Percentiles rank a stretch among this genome's conserved stretches.
phyloP scores from a whole-genome alignment of 208 protist species.

The Acanthamoeba culbertsoni region DNA sequence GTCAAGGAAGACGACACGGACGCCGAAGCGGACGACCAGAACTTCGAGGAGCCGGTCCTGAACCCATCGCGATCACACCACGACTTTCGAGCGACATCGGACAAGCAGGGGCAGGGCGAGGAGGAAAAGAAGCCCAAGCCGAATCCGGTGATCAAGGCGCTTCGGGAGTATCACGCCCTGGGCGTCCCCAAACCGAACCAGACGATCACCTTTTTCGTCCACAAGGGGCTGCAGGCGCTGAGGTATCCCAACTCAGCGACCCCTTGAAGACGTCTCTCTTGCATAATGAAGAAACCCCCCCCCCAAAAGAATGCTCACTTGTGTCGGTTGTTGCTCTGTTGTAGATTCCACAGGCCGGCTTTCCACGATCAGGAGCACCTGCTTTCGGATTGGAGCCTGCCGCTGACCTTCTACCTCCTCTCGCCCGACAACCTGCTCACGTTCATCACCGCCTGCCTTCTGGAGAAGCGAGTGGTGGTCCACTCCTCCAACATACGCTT shows the following conservation, averaged over 20 bases:
- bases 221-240: neutral
- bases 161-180: neutral
- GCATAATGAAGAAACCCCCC: too few relatives aligned
- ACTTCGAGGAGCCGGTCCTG: too few relatives aligned
- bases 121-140: neutral
- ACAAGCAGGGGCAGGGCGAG: neutral
- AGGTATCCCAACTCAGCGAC: too few relatives aligned
- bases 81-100: too few relatives aligned
- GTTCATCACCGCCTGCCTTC: slow-evolving; percentile 6
- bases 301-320: too few relatives aligned
- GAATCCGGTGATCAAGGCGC: slow-evolving; percentile 2
- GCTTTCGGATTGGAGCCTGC: neutral
- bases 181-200: neutral
- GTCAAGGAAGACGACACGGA: neutral
- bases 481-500: neutral
- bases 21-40: neutral
- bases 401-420: slow-evolving; percentile 38
- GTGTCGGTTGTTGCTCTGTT: too few relatives aligned
- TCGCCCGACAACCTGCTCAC: slow-evolving; percentile 28
- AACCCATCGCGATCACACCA: too few relatives aligned
- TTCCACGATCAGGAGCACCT: slow-evolving; percentile 29
- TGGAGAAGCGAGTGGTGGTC: neutral
- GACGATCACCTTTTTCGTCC: neutral
- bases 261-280: too few relatives aligned
- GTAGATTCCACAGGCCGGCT: slow-evolving; percentile 11